Conservation (phyloP, 352 stramenopile species). For the Globisporangium acanthophoron region DNA sequence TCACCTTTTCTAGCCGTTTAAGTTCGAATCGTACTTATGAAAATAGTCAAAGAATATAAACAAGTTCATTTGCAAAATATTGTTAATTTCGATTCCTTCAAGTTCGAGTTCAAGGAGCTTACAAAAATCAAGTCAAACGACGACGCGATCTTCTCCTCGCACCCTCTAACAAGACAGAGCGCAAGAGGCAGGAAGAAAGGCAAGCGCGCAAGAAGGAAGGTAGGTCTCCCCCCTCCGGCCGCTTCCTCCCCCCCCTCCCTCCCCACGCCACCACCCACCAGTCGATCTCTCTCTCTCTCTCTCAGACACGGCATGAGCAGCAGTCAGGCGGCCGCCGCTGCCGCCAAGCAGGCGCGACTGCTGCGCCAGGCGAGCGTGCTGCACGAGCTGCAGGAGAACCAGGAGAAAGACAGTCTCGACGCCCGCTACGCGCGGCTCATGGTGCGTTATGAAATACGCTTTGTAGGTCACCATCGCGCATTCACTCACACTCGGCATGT, state of each 20-base stretch:
- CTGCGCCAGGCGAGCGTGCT: conserved; percentile 72
- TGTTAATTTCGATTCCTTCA: no score
- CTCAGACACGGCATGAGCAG: conserved; percentile 6
- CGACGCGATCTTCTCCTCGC: neutral
- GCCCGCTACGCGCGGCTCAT: conserved; percentile 71
- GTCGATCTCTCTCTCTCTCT: neutral
- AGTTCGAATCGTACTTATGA: neutral
- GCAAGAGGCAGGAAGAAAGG: neutral
- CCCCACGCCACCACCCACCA: neutral
- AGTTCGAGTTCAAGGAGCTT: neutral
- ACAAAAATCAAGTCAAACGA: neutral
- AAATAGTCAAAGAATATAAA: no score
- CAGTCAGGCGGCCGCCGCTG: conserved; percentile 12
- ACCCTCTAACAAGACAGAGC: neutral
- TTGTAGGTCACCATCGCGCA: neutral
- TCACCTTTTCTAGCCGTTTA: neutral
- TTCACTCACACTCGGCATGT: neutral
- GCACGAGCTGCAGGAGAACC: conserved; percentile 70
- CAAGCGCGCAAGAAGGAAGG: no score
- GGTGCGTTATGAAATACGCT: conserved; percentile 18
- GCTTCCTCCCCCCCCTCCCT: neutral
- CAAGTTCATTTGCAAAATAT: no score
- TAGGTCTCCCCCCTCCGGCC: no score
- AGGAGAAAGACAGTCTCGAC: conserved; percentile 70
- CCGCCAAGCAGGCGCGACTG: conserved; percentile 20